phyloP scores from a whole-genome alignment of 2,329 filamentous ascomycete genomes.

The Arthrobotrys conoides region DNA sequence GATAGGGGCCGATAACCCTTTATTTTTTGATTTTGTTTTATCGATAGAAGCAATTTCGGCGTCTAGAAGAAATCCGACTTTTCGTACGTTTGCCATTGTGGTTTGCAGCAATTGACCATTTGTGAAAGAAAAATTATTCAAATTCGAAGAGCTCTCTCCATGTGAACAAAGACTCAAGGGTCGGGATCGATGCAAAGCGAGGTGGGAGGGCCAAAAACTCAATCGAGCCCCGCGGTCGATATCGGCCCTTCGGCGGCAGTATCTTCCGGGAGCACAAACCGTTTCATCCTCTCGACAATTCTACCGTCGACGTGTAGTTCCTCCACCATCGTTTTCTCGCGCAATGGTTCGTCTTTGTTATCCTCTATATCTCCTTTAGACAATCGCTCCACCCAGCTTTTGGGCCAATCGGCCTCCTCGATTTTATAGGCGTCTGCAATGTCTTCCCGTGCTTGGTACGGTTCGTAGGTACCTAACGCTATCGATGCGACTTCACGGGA shows the following conservation, averaged over 20 bases:
- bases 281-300: constrained; percentile 60
- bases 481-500: constrained; percentile 89
- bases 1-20: neutral
- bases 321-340: constrained; percentile 56
- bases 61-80: constrained; percentile 47
- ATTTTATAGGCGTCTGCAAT: constrained; percentile 45
- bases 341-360: constrained; percentile 56
- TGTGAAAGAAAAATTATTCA: constrained; percentile 22
- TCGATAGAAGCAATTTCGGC: constrained; percentile 54
- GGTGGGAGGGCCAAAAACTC: constrained; percentile 20
- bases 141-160: constrained; percentile 7
- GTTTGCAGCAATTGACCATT: constrained; percentile 28
- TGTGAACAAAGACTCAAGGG: constrained; percentile 14
- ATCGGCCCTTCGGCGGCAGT: constrained; percentile 36
- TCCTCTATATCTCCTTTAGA: constrained; percentile 40
- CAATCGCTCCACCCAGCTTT: constrained; percentile 51
- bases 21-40: constrained; percentile 17
- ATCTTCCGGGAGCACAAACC: constrained; percentile 58
- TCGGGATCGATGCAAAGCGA: constrained; percentile 15
- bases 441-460: constrained; percentile 67
- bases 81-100: constrained; percentile 31
- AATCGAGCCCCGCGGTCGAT: constrained; percentile 40
- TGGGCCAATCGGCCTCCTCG: constrained; percentile 59
- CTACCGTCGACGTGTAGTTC: constrained; percentile 57
- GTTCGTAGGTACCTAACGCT: constrained; percentile 75